These are phyloP conservation scores for Centaurea solstitialis DNA, from an alignment of 129 eudicot genomes.

Conservation along the genomic window DNA sequence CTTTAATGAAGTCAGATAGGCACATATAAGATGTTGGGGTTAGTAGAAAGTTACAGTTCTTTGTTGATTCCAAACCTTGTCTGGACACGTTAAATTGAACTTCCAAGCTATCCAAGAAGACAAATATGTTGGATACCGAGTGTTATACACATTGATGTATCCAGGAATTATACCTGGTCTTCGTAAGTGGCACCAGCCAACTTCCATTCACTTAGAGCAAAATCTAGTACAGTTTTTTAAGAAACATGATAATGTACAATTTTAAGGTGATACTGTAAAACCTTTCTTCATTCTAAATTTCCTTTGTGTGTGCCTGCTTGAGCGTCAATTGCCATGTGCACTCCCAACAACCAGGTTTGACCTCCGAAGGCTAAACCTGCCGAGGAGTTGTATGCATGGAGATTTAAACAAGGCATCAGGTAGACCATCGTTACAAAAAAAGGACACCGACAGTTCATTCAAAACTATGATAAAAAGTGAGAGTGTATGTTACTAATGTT, in stretches of 20 bases:
- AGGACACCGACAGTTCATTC: background rate
- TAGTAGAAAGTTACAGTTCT: background rate
- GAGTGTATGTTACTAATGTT: background rate
- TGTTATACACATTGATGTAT: background rate
- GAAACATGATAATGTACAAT: background rate
- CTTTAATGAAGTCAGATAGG: background rate
- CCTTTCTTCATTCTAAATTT: background rate
- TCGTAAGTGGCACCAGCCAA: background rate
- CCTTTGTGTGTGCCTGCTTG: conserved; percentile 1
- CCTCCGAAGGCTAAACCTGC: conserved; percentile 9
- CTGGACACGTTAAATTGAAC: background rate
- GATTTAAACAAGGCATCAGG: background rate
- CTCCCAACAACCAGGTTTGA: conserved; percentile 3
- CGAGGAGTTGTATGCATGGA: background rate
- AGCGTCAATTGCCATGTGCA: conserved; percentile 9
- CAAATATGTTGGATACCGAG: background rate
- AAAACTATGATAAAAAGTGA: background rate
- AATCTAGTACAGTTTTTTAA: background rate
- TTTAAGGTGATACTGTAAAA: background rate
- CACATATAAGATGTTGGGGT: background rate
- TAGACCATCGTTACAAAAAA: background rate
- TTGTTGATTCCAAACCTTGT: too few relatives aligned
- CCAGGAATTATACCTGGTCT: background rate
- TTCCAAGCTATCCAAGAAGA: background rate
- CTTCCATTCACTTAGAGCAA: background rate